Base-by-base conservation (phyloP, 1,284 basidiomycete genomes). In the Mrakiaceae sp. region DNA sequence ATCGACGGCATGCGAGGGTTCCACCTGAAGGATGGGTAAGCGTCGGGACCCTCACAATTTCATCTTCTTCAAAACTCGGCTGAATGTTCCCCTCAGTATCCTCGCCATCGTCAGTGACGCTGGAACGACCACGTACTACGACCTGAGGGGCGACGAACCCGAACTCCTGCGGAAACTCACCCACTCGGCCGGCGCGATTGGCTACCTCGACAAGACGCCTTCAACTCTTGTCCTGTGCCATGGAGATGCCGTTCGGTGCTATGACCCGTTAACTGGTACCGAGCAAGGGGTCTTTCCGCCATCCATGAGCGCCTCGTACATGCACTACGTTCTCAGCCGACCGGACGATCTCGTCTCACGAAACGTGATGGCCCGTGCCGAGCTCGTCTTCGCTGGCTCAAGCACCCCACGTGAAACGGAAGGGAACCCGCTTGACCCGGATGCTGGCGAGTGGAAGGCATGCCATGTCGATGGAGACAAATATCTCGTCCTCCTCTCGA, bases 151-250 rank as follows among this genome's bases (percentile, higher is more conserved):
- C 6, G 5, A 14, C 9, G 4, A 6, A 11, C 62, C 56, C 2
- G 40, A 9, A 2, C 57, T 46, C 48, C 62, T 64, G 10, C 62
- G 62, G 2, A 64, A 48, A 48, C 47, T 64, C 12, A 2, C 39
- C 6, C 56, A 58, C n/a, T 6, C 40, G 49, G 39, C 40, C 47
- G 62, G 56, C 16, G 16, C 57, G 40, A 64, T 46, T 5, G 62
- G 56, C 43, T 56, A 58, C 56, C 56, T 64, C 49, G 62, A 64
- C 27, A 58, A 58, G 55, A 46, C 55, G 44, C 47, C 46, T 16
- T 11, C 16, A 2, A 44, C 53, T 4, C 62, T 64, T 27, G 62
- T 52, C 44, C 55, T 64, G 48, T 56, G 62, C 56, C 55, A 51
- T 46, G 56, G 49, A 5, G 8, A 27, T 6, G 8, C 43, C 5